Conservation (phyloP, 345 rosid species). For the Populus pruinosa region DNA sequence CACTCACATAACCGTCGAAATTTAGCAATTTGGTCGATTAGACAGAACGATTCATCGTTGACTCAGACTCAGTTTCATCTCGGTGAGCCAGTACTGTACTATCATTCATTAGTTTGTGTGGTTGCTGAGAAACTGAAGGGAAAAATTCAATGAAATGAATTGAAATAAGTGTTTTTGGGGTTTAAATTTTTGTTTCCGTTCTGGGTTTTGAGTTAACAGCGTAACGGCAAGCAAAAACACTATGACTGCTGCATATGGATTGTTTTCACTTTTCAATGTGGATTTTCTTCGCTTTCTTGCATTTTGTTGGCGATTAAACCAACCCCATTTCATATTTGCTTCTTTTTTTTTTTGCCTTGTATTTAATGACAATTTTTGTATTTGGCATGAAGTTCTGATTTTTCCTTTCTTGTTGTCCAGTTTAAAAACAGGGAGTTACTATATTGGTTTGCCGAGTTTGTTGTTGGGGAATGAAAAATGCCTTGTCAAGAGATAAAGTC, state of each 20-base stretch:
- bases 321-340: no score
- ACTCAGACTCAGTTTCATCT: not conserved
- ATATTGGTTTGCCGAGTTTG: not conserved
- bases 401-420: not conserved
- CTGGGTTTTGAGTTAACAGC: not conserved
- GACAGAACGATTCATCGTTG: not conserved
- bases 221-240: no score
- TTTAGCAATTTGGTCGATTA: not conserved
- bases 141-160: not conserved
- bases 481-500: slow-evolving; percentile 36
- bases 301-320: no score
- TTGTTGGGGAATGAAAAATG: slow-evolving; percentile 26
- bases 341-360: not conserved
- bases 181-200: not conserved
- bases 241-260: not conserved
- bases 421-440: not conserved
- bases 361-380: not conserved
- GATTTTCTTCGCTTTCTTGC: no score
- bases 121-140: not conserved
- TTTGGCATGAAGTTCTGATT: not conserved
- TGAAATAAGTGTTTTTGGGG: not conserved
- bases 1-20: no score
- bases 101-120: not conserved
- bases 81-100: not conserved
- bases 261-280: no score